phyloP scores from a whole-genome alignment of 169 alveolate species.

The Eimeria maxima region DNA sequence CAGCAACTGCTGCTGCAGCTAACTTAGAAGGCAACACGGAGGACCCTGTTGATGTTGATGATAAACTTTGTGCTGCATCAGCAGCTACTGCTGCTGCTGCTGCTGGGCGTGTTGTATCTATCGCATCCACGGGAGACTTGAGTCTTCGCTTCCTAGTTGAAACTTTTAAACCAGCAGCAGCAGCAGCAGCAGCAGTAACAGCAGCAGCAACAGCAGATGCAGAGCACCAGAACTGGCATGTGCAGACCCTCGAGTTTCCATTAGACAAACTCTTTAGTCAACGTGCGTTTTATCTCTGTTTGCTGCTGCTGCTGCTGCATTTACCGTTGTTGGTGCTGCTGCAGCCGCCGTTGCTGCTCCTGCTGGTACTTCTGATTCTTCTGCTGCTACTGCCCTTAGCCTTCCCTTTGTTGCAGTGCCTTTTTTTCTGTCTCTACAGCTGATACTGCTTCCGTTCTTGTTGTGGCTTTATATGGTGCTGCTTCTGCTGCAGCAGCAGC shows the following conservation, averaged over 20 bases:
- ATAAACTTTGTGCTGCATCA: neutral
- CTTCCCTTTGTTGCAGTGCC: neutral
- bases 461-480: neutral
- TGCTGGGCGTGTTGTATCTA: neutral
- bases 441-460: neutral
- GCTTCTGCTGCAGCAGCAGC: neutral
- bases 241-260: neutral
- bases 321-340: neutral
- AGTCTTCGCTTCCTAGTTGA: slow-evolving; percentile 10
- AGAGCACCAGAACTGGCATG: slow-evolving; percentile 1
- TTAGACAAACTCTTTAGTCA: neutral
- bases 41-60: slow-evolving; percentile 7
- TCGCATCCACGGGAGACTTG: neutral
- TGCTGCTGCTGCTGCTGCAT: slow-evolving; percentile 53
- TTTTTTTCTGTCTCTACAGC: neutral
- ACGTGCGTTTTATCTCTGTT: neutral
- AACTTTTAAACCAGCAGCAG: neutral
- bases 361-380: neutral
- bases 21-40: neutral
- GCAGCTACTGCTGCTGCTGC: too few relatives aligned
- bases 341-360: slow-evolving; percentile 1
- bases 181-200: neutral
- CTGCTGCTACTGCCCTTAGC: neutral
- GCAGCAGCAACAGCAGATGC: neutral
- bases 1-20: slow-evolving; percentile 20